phyloP scores from a whole-genome alignment of 441 rosid genomes.

The Pelargonium cotyledonis region DNA sequence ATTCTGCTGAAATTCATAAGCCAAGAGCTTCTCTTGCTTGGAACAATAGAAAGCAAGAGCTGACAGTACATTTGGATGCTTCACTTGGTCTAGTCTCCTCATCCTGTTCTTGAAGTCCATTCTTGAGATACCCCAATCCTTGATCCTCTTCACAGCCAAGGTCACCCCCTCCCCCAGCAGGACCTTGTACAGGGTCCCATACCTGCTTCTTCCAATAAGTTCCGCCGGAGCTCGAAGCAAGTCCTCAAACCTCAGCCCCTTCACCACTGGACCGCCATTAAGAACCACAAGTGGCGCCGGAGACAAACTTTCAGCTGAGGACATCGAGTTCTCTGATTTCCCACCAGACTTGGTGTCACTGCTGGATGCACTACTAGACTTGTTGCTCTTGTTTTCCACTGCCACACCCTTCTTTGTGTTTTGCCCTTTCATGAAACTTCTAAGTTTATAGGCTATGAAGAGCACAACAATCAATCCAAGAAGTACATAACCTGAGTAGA shows the following conservation, averaged over 20 bases:
- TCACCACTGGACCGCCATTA: slow-evolving; percentile 24
- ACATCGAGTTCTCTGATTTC: slow-evolving; percentile 43
- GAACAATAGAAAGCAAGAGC: slow-evolving; percentile 51
- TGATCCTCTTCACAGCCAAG: slow-evolving; percentile 52
- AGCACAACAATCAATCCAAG: slow-evolving; percentile 28
- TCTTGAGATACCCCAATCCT: slow-evolving; percentile 29
- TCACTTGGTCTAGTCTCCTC: slow-evolving; percentile 34
- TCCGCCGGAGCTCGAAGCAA: slow-evolving; percentile 59
- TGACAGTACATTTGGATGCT: slow-evolving; percentile 42
- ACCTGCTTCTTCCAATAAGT: slow-evolving; percentile 50
- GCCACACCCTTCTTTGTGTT: slow-evolving; percentile 8
- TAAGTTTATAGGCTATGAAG: slow-evolving; percentile 24
- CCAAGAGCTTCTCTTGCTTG: slow-evolving; percentile 51
- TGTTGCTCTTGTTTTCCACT: slow-evolving; percentile 16
- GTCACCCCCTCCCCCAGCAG: slow-evolving; percentile 26
- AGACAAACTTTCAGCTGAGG: slow-evolving; percentile 30
- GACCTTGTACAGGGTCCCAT: slow-evolving; percentile 56
- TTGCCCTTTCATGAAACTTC: slow-evolving; percentile 23
- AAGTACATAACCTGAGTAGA: slow-evolving; percentile 42
- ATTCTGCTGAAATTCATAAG: slow-evolving; percentile 40
- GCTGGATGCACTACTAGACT: slow-evolving; percentile 16
- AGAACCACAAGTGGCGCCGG: slow-evolving; percentile 41
- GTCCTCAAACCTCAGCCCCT: slow-evolving; percentile 42
- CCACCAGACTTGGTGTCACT: slow-evolving; percentile 21
- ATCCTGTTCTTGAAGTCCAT: slow-evolving; percentile 42